These are phyloP conservation scores for Botryotinia convoluta DNA, from an alignment of 2,329 filamentous ascomycete genomes.

Conservation along the genomic window DNA sequence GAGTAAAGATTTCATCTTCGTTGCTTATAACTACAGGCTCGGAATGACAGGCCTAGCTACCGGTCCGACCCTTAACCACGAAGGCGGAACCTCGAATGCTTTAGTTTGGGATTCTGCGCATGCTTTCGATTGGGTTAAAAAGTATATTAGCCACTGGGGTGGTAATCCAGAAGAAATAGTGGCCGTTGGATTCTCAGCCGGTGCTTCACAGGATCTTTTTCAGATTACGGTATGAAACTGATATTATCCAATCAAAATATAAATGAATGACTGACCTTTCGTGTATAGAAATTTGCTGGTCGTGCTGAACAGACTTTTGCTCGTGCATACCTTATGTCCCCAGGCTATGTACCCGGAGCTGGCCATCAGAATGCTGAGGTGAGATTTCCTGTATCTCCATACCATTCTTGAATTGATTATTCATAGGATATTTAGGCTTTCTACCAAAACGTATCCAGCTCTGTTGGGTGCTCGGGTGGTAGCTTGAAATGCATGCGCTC, in stretches of 20 bases:
- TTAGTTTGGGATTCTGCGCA: slow-evolving; percentile 44
- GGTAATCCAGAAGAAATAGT: slow-evolving; percentile 48
- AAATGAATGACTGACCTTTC: neutral
- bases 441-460: slow-evolving; percentile 39
- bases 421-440: slow-evolving; percentile 22
- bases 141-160: slow-evolving; percentile 45
- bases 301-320: slow-evolving; percentile 37
- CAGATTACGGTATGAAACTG: slow-evolving; percentile 30
- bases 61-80: slow-evolving; percentile 34
- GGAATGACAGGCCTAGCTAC: slow-evolving; percentile 38
- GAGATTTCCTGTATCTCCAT: neutral
- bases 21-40: slow-evolving; percentile 39
- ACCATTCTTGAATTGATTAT: neutral
- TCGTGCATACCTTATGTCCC: slow-evolving; percentile 39
- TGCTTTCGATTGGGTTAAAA: slow-evolving; percentile 48
- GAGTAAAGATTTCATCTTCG: slow-evolving; percentile 36
- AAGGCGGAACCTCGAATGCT: slow-evolving; percentile 34
- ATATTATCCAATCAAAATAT: too few relatives aligned
- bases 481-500: slow-evolving; percentile 37
- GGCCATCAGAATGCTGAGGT: neutral
- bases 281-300: slow-evolving; percentile 36
- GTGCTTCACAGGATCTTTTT: slow-evolving; percentile 42
- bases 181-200: slow-evolving; percentile 51
- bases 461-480: slow-evolving; percentile 38
- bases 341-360: slow-evolving; percentile 38